Conservation (phyloP, 2,329 filamentous ascomycete species). For the Colletotrichum ledebouriae region DNA sequence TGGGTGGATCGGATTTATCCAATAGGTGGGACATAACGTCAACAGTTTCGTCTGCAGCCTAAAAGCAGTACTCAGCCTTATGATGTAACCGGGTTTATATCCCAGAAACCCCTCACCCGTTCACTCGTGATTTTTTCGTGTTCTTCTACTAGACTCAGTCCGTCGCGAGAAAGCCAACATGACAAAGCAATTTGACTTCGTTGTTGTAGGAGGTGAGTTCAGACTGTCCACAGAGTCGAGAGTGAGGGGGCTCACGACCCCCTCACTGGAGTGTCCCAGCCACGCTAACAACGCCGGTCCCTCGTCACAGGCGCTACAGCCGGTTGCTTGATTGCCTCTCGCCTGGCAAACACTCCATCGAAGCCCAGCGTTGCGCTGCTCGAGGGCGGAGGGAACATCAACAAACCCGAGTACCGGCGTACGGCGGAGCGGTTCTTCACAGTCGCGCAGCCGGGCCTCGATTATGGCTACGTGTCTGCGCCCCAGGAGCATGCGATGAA, state of each 20-base stretch:
- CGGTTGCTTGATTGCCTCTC: slow-evolving; percentile 67
- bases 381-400: slow-evolving; percentile 69
- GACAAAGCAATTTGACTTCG: slow-evolving; percentile 48
- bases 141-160: too few species aligned
- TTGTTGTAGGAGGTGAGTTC: slow-evolving; percentile 52
- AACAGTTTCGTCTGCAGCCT: not conserved
- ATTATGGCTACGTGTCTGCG: slow-evolving; percentile 65
- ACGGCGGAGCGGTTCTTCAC: slow-evolving; percentile 65
- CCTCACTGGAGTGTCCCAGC: too few species aligned
- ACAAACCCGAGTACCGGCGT: slow-evolving; percentile 62
- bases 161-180: not conserved
- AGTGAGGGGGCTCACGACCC: not conserved
- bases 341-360: slow-evolving; percentile 61
- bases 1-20: not conserved
- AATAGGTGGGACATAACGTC: slow-evolving; percentile 14
- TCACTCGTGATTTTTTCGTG: not conserved
- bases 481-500: slow-evolving; percentile 59
- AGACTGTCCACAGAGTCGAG: not conserved
- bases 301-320: slow-evolving; percentile 66
- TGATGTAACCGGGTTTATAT: not conserved
- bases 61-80: slow-evolving; percentile 15
- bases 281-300: slow-evolving; percentile 3
- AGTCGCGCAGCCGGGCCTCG: slow-evolving; percentile 62
- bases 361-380: slow-evolving; percentile 69
- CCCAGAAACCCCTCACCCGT: not conserved